A percentile compares a stretch with the other conserved stretches of the same genome.
Evolutionary conservation across 768 basidiomycete species (phyloP).

Genomic region (Naganishia kalamii): DNA sequence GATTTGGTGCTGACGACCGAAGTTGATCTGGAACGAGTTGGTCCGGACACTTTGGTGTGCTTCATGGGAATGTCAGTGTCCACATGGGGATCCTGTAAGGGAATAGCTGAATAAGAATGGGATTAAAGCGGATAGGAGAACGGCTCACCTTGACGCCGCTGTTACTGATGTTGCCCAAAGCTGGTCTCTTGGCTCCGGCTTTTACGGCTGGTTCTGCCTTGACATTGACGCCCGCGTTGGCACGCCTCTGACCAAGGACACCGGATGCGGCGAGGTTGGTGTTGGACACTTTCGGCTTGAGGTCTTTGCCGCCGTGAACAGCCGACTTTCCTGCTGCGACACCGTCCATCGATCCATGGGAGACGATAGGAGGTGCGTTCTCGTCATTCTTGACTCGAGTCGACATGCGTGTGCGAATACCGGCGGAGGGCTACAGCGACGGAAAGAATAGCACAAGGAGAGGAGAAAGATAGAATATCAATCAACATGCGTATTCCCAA

Average conservation of each 20-base stretch:
- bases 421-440: background rate
- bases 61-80: conserved; percentile 51
- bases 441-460: background rate
- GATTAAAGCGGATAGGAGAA: conserved; percentile 22
- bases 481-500: conserved; percentile 4
- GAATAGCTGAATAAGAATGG: conserved; percentile 29
- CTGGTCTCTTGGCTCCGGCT: conserved; percentile 60
- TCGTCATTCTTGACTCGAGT: conserved; percentile 21
- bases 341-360: conserved; percentile 31
- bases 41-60: conserved; percentile 54
- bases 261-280: conserved; percentile 9
- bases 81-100: conserved; percentile 53
- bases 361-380: conserved; percentile 31
- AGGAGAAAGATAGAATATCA: conserved; percentile 6
- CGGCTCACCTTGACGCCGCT: conserved; percentile 56
- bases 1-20: conserved; percentile 54
- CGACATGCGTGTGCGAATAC: conserved; percentile 7
- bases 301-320: conserved; percentile 6
- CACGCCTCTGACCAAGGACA: background rate
- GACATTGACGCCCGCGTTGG: background rate
- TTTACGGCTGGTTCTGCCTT: conserved; percentile 49
- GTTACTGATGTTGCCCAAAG: conserved; percentile 73
- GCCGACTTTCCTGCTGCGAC: conserved; percentile 14
- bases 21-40: conserved; percentile 60
- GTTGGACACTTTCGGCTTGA: conserved; percentile 15